These are phyloP conservation scores for Ettlia oleoabundans DNA, from an alignment of 139 green algal genomes.

Conservation along the genomic window DNA sequence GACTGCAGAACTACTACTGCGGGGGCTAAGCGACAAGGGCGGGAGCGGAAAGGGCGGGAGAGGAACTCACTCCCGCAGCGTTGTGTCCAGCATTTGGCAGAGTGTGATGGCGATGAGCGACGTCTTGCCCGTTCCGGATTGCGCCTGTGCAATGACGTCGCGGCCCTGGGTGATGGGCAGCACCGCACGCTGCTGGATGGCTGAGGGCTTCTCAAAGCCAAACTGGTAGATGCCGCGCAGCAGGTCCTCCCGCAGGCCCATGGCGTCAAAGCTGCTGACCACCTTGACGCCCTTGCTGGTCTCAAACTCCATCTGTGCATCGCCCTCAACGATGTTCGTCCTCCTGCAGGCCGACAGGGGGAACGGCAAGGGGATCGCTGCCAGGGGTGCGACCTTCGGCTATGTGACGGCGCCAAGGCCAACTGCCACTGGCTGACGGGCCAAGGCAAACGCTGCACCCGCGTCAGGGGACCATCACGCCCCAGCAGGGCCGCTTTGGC, in stretches of 20 bases:
- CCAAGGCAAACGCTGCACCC: too few species aligned
- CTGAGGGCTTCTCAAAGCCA: slow-evolving; percentile 98
- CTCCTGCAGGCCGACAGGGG: not conserved
- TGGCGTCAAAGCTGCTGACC: slow-evolving; percentile 88
- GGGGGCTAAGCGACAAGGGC: not conserved
- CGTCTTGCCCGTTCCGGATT: slow-evolving; percentile 98
- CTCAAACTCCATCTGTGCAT: slow-evolving; percentile 69
- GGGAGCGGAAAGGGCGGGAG: not conserved
- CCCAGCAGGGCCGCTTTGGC: not conserved
- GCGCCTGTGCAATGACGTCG: slow-evolving; percentile 98
- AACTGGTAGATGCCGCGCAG: slow-evolving; percentile 93
- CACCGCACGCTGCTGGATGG: slow-evolving; percentile 98
- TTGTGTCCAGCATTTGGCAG: slow-evolving; percentile 90
- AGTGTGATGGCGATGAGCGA: slow-evolving; percentile 93
- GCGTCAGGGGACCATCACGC: not conserved
- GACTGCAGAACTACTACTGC: not conserved
- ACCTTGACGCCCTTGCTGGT: slow-evolving; percentile 84
- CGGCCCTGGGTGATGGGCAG: slow-evolving; percentile 87
- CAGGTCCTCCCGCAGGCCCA: slow-evolving; percentile 93
- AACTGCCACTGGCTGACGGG: not conserved
- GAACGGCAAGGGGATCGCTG: not conserved
- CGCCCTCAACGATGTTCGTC: slow-evolving; percentile 37
- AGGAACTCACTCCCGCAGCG: slow-evolving; percentile 52
- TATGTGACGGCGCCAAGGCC: too few species aligned
- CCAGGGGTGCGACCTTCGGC: too few species aligned